These are phyloP conservation scores for Penicillium daleae DNA, from an alignment of 495 filamentous ascomycete genomes.

Conservation along the genomic window DNA sequence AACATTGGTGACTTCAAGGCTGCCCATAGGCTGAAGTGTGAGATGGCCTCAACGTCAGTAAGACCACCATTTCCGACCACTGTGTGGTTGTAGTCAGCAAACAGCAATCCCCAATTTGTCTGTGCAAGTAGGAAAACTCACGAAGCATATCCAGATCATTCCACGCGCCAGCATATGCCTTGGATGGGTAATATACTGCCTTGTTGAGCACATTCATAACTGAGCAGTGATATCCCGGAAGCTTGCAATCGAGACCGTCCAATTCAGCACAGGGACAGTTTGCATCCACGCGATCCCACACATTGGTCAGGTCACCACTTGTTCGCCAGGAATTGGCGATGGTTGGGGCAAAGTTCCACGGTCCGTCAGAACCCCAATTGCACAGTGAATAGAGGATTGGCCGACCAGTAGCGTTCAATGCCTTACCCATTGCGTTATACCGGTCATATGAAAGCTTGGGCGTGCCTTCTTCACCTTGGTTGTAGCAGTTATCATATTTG, in stretches of 20 bases:
- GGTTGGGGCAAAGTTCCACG: constrained; percentile 59
- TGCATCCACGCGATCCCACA: constrained; percentile 32
- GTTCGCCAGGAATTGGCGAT: constrained; percentile 63
- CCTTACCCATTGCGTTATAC: constrained; percentile 64
- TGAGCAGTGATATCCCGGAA: constrained; percentile 59
- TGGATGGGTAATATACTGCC: constrained; percentile 40
- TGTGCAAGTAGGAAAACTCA: constrained; percentile 1
- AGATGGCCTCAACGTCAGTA: constrained; percentile 43
- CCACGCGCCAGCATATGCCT: constrained; percentile 39
- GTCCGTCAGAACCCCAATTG: constrained; percentile 56
- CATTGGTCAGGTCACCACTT: constrained; percentile 47
- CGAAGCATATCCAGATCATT: constrained; percentile 59
- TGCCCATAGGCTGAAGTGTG: constrained; percentile 44
- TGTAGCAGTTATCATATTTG: constrained; percentile 77
- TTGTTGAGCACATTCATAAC: constrained; percentile 57
- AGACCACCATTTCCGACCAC: constrained; percentile 66
- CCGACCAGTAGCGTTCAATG: constrained; percentile 57
- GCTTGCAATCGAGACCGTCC: constrained; percentile 46
- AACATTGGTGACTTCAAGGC: constrained; percentile 41
- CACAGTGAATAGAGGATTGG: constrained; percentile 68
- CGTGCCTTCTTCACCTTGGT: constrained; percentile 54
- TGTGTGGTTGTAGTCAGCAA: constrained; percentile 31
- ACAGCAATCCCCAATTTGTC: constrained; percentile 14
- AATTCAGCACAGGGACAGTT: constrained; percentile 45
- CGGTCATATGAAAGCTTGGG: constrained; percentile 51